A percentile compares a stretch with the other conserved stretches of the same genome.
phyloP scores from a whole-genome alignment of 2,329 filamentous ascomycete species.

The Moelleriella libera region DNA sequence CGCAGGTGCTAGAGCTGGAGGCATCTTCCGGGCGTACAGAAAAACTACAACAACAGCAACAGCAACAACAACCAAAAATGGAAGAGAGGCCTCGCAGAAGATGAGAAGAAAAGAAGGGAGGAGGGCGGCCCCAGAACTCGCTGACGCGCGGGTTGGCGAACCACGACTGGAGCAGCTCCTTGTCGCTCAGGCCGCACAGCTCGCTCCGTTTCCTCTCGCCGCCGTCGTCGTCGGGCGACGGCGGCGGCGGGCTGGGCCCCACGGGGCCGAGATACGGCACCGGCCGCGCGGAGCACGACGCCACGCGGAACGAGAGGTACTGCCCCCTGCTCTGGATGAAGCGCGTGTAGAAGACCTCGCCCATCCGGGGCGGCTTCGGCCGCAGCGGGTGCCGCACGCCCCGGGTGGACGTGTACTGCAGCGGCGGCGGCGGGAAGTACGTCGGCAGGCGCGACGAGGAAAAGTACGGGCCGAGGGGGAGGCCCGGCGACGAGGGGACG shows the following conservation, averaged over 20 bases:
- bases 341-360: slow-evolving; percentile 81
- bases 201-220: slow-evolving; percentile 22
- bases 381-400: slow-evolving; percentile 73
- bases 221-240: too few relatives aligned
- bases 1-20: too few relatives aligned
- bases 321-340: slow-evolving; percentile 71
- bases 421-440: slow-evolving; percentile 73
- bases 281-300: slow-evolving; percentile 51
- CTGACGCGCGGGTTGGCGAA: slow-evolving; percentile 75
- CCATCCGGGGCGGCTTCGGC: slow-evolving; percentile 78
- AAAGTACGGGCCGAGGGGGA: slow-evolving; percentile 55
- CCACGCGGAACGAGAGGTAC: slow-evolving; percentile 80
- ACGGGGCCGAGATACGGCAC: slow-evolving; percentile 50
- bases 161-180: slow-evolving; percentile 63
- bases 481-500: slow-evolving; percentile 14
- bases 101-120: slow-evolving; percentile 57
- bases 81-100: too few relatives aligned
- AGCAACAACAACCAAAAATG: too few relatives aligned
- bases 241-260: slow-evolving; percentile 22
- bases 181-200: slow-evolving; percentile 34
- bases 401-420: slow-evolving; percentile 69
- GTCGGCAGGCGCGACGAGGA: slow-evolving; percentile 79
- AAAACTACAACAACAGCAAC: too few relatives aligned
- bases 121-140: slow-evolving; percentile 66
- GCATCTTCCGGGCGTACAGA: too few relatives aligned